These are phyloP conservation scores for Leptodontidium sp. DNA, from an alignment of 2,329 filamentous ascomycete species.

Conservation along the genomic window DNA sequence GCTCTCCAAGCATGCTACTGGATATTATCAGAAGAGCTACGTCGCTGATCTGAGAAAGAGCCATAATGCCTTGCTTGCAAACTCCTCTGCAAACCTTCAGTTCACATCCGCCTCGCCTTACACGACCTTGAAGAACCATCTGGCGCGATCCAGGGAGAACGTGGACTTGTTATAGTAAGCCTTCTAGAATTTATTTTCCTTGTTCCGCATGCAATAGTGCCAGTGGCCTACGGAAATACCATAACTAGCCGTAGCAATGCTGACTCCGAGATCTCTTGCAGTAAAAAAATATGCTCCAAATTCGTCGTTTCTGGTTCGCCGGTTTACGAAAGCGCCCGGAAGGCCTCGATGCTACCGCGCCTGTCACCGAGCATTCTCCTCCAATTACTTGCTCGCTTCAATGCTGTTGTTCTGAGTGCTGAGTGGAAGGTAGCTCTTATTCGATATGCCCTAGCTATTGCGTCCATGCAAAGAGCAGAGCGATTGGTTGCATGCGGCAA, in stretches of 20 bases:
- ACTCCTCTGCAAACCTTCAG: not conserved
- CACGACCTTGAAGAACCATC: conserved; percentile 11
- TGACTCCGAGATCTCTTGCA: not conserved
- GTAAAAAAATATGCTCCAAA: conserved; percentile 22
- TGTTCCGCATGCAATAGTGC: not conserved
- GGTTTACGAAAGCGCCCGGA: conserved; percentile 49
- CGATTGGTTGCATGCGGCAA: conserved; percentile 48
- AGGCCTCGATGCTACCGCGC: conserved; percentile 32
- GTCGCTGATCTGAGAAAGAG: conserved; percentile 30
- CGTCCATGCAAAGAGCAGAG: conserved; percentile 35
- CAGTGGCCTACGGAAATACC: not conserved
- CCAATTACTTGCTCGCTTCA: conserved; percentile 22
- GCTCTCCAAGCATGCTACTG: conserved; percentile 25
- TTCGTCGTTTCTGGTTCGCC: conserved; percentile 37
- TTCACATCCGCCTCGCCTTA: conserved; percentile 16
- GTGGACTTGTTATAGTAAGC: conserved; percentile 20
- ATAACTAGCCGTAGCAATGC: not conserved
- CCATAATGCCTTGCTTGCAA: conserved; percentile 27
- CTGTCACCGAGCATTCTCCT: conserved; percentile 33
- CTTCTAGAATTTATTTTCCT: not conserved
- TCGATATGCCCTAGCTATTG: conserved; percentile 35
- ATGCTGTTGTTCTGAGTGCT: conserved; percentile 1
- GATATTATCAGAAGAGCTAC: conserved; percentile 30
- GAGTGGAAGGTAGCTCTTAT: conserved; percentile 33
- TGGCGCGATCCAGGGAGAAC: conserved; percentile 18